A percentile compares a stretch with the other conserved stretches of the same genome.
Evolutionary conservation across 1,139 yeast species (phyloP).

Genomic region (Pichia sp.): DNA sequence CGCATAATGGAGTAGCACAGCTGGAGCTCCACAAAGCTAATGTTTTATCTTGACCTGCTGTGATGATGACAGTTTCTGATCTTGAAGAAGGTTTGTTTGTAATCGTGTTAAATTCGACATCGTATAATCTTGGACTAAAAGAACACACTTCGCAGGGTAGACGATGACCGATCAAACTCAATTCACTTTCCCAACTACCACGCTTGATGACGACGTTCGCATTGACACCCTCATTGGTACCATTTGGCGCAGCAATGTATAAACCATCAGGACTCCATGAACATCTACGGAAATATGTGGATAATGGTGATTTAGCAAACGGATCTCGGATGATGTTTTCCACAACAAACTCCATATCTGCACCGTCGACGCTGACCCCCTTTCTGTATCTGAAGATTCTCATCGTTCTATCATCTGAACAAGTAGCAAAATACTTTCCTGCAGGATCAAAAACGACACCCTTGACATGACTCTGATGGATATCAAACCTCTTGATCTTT

Average conservation of each 20-base stretch:
- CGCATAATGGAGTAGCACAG: slow-evolving; percentile 58
- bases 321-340: slow-evolving; percentile 85
- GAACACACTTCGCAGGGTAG: slow-evolving; percentile 95
- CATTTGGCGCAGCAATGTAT: slow-evolving; percentile 94
- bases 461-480: slow-evolving; percentile 93
- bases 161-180: slow-evolving; percentile 91
- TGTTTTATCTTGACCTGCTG: slow-evolving; percentile 78
- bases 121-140: slow-evolving; percentile 75
- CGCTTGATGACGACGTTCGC: slow-evolving; percentile 85
- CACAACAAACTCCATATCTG: slow-evolving; percentile 77
- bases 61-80: slow-evolving; percentile 55
- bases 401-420: slow-evolving; percentile 92
- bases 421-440: slow-evolving; percentile 94
- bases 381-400: slow-evolving; percentile 84
- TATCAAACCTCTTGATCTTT: slow-evolving; percentile 81
- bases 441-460: slow-evolving; percentile 99
- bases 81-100: slow-evolving; percentile 6
- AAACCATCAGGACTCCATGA: slow-evolving; percentile 99
- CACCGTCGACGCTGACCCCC: slow-evolving; percentile 33
- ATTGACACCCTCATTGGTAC: slow-evolving; percentile 94
- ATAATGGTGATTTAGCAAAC: slow-evolving; percentile 83
- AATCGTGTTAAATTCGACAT: slow-evolving; percentile 27
- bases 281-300: slow-evolving; percentile 87
- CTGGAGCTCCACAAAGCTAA: slow-evolving; percentile 71
- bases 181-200: slow-evolving; percentile 90